Conservation (phyloP, 139 green algal genomes). For the Chlamydomonas sp. region DNA sequence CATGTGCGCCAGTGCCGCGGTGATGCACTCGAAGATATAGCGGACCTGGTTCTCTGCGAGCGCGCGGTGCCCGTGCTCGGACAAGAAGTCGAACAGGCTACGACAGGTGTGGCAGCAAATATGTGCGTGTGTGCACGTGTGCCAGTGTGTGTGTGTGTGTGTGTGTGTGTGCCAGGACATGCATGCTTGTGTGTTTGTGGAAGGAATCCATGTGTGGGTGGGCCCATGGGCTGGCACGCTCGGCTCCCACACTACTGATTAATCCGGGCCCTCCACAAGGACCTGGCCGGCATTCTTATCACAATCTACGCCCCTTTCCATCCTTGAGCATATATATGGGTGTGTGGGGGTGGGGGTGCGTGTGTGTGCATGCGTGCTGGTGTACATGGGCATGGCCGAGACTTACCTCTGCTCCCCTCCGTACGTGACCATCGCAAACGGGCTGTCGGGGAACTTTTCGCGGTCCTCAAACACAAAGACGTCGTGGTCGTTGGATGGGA, state of each 20-base stretch:
- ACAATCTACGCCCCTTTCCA: too few species aligned
- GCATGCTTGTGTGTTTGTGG: constrained; percentile 4
- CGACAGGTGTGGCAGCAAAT: background rate
- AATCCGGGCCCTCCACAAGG: too few species aligned
- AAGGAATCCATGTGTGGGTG: background rate
- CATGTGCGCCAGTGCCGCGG: background rate
- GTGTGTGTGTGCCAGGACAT: too few species aligned
- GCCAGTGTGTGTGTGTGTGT: too few species aligned
- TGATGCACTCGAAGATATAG: constrained; percentile 21
- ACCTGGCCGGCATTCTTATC: background rate
- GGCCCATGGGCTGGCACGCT: background rate
- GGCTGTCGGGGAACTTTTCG: too few species aligned
- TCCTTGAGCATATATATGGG: too few species aligned
- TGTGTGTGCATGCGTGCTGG: too few species aligned
- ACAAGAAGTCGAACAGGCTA: constrained; percentile 12
- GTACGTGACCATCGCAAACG: background rate
- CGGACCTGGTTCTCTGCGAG: constrained; percentile 18
- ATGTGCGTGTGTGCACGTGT: background rate
- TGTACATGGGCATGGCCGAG: background rate
- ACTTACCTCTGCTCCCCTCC: constrained; percentile 7
- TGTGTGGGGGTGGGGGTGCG: too few species aligned
- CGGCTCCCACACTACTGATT: too few species aligned
- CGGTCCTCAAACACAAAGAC: background rate
- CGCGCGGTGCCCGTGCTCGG: background rate
- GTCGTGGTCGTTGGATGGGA: background rate